Evolutionary conservation across 495 filamentous ascomycete genomes (phyloP).

Genomic region (Trichoderma asperelloides): DNA sequence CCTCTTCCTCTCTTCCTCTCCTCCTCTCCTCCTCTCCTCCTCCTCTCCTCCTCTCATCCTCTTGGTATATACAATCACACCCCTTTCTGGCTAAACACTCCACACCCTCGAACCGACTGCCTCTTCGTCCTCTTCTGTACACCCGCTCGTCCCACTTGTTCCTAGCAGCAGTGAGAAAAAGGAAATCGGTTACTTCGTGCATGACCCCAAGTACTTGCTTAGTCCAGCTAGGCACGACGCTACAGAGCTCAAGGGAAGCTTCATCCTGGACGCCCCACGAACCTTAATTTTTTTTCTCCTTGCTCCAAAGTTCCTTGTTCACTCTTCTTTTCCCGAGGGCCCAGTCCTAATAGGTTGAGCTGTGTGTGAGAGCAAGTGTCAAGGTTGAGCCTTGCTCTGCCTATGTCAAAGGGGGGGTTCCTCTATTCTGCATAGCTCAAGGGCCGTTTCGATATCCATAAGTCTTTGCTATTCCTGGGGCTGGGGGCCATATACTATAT

Average conservation of each 20-base stretch:
- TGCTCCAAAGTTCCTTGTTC: not conserved
- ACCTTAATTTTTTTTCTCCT: not conserved
- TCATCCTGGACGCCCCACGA: constrained; percentile 4
- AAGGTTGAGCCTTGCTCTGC: too few species aligned
- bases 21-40: not conserved
- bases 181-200: too few species aligned
- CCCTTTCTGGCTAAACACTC: too few species aligned
- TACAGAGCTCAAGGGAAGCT: not conserved
- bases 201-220: not conserved
- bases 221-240: not conserved
- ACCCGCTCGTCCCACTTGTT: too few species aligned
- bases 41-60: too few species aligned
- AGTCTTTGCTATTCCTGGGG: too few species aligned
- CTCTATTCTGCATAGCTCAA: not conserved
- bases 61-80: too few species aligned
- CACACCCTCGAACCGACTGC: too few species aligned
- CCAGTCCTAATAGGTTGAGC: too few species aligned
- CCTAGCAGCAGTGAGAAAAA: too few species aligned
- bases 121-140: too few species aligned
- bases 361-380: too few species aligned
- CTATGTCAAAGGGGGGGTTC: not conserved
- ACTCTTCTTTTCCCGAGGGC: not conserved
- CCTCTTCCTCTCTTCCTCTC: not conserved
- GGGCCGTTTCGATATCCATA: not conserved
- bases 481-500: not conserved